Base-by-base conservation (phyloP, 768 basidiomycete genomes). In the Kockovaella imperatae region DNA sequence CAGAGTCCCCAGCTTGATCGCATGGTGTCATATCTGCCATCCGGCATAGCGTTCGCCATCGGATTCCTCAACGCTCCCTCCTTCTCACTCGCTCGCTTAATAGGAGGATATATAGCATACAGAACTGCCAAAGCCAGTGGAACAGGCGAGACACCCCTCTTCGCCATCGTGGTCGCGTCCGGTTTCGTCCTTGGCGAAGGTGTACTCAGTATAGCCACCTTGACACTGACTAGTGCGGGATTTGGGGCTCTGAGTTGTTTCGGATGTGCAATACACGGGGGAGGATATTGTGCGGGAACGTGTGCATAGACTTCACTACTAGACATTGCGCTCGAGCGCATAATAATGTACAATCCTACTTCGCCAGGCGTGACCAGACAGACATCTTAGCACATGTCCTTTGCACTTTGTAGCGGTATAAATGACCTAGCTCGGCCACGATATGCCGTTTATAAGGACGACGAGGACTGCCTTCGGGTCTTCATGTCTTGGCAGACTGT, bases 131-230 rank as follows among this genome's bases (percentile, higher is more conserved):
- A 56, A 25, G 35, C 29, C 11, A 54, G 36, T 24, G 42, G 42
- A 10, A 51, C 25, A 6, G 64, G 64, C 4, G 66, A 70, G 34
- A 71, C 63, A 13, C 69, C 56, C 1, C 46, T 62, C 14, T 32
- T 60, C 35, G 65, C 91, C 29, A 83, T 97, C 60, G 80, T 96
- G 21, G 76, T 93, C 32, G 93, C 91, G 5, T 88, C 86, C 68
- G 93, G 93, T 3, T 95, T 97, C 68, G 91, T 97, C 21, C 75
- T 97, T 15, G 93, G 93, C 17, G 93, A 97, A 68, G 93, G 93
- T 1, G 82, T 95, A 28, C 75, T 86, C 34, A 90, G 89, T 64
- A 77, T 97, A 38, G 71, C 90, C 24, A 80, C 84, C 13, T 75
- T 97, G 40, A 59, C 82, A 5, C 70, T 95, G 52, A 80, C 81